Evolutionary conservation across 306 rosid species (phyloP), one percentile per base, ranked within the genome.

Genomic region (Cicer pinnatifidum): DNA sequence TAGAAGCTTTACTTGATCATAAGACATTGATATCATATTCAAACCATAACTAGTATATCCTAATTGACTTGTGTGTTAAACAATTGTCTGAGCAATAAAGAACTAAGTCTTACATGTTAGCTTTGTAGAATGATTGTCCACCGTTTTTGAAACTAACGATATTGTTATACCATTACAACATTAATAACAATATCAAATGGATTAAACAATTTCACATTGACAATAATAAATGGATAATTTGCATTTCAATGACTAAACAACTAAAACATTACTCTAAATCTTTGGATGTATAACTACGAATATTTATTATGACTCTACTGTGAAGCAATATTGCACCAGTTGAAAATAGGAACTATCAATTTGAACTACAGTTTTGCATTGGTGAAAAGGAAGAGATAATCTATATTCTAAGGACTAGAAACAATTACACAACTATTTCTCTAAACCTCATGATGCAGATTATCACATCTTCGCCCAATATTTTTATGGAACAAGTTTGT

Each of bases 401-500:
- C 60, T 64, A 70, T 83, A 65, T 63, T 46, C 75, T 8, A 10
- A 65, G 45, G 59, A 0, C 56, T 71, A 65, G 66, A 63, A 1
- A 71, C 66, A 64, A 56, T 15, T 57, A 20, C 2, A n/a, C 0
- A 62, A 35, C 0, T 3, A 50, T 61, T 74, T 76, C 74, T 85
- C 10, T 85, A 87, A 85, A 89, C 91, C 75, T 76, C 75, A 66
- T 78, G 81, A 76, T 76, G 75, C 82, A 71, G 82, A 82, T 72
- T 82, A 82, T 0, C 61, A 1, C 0, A 40, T 51, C 54, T 13
- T 39, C 0, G 51, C 71, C 74, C 78, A 71, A 82, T 63, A 11
- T 23, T 57, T 9, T 51, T 20, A 51, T 2, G 2, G 0, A 13
- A 51, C 57, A 15, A 15, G 1, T 51, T 10, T 60, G 46, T 51